Conservation (phyloP, 768 basidiomycete genomes). For the Strobilomyces confusus region DNA sequence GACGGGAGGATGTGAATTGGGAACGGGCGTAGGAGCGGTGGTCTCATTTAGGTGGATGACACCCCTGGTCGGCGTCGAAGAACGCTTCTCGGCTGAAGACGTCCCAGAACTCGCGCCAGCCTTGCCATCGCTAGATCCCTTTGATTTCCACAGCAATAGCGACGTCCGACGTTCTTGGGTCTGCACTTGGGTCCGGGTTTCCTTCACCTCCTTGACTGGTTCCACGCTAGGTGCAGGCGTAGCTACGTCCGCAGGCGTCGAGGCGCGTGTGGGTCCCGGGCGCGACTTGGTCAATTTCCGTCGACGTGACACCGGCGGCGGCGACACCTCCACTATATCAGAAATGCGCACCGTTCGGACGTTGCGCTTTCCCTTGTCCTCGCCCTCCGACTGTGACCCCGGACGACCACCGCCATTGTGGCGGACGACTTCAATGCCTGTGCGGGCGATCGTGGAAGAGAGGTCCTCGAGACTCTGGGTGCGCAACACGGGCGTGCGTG, state of each 20-base stretch:
- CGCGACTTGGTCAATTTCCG: slow-evolving; percentile 25
- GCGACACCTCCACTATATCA: slow-evolving; percentile 22
- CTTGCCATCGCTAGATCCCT: slow-evolving; percentile 4
- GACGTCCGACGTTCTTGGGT: slow-evolving; percentile 15
- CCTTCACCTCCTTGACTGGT: neutral
- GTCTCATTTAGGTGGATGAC: neutral
- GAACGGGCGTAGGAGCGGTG: neutral
- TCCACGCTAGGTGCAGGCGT: neutral
- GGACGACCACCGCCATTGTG: neutral
- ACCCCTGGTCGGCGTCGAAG: neutral
- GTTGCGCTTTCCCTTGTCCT: slow-evolving; percentile 13
- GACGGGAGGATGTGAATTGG: neutral
- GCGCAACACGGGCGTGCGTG: neutral
- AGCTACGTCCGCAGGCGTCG: neutral
- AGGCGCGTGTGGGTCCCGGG: neutral
- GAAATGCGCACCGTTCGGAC: slow-evolving; percentile 26
- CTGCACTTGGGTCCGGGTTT: neutral
- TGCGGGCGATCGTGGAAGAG: slow-evolving; percentile 18
- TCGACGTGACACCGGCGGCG: slow-evolving; percentile 5
- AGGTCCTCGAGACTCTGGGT: slow-evolving; percentile 26
- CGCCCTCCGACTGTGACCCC: neutral
- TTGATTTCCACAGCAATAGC: slow-evolving; percentile 23
- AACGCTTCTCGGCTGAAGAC: neutral
- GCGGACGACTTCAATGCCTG: slow-evolving; percentile 13
- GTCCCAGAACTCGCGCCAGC: neutral